phyloP scores from a whole-genome alignment of 2,329 filamentous ascomycete genomes.

The Daldinia eschscholtzii region DNA sequence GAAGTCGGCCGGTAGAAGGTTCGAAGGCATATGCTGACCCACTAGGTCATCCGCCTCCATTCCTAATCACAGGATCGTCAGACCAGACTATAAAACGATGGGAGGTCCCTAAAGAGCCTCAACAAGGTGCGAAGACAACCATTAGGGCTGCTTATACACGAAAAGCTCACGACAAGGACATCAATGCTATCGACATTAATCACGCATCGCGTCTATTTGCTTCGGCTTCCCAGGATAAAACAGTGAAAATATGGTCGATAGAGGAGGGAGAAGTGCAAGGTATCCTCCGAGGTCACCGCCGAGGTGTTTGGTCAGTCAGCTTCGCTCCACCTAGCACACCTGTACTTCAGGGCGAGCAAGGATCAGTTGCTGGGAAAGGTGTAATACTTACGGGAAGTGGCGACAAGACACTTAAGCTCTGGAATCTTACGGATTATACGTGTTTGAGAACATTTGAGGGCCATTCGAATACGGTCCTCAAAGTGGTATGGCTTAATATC shows the following conservation, averaged over 20 bases:
- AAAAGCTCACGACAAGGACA: conserved; percentile 98
- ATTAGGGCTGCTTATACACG: conserved; percentile 83
- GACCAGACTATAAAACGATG: conserved; percentile 96
- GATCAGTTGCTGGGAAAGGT: conserved; percentile 80
- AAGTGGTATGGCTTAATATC: conserved; percentile 85
- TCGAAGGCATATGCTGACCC: conserved; percentile 80
- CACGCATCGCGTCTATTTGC: conserved; percentile 84
- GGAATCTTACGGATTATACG: conserved; percentile 92
- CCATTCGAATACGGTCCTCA: conserved; percentile 94
- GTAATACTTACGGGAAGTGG: conserved; percentile 91
- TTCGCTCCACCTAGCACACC: conserved; percentile 87
- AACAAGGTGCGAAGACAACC: conserved; percentile 63
- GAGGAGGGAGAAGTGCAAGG: conserved; percentile 92
- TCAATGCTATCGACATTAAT: conserved; percentile 92
- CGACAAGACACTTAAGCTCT: conserved; percentile 95
- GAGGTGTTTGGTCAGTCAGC: conserved; percentile 95
- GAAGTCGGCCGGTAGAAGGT: conserved; percentile 73
- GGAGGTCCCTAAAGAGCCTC: conserved; percentile 76
- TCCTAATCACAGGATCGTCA: conserved; percentile 91
- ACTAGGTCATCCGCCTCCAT: conserved; percentile 82
- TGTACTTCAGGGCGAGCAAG: conserved; percentile 77
- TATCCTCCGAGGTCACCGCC: conserved; percentile 89
- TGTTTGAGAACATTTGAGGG: conserved; percentile 96
- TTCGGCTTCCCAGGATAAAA: conserved; percentile 95
- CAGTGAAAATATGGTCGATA: conserved; percentile 95